These are phyloP conservation scores for Sphaerobolus stellatus DNA, from an alignment of 1,284 basidiomycete genomes.

Conservation along the genomic window DNA sequence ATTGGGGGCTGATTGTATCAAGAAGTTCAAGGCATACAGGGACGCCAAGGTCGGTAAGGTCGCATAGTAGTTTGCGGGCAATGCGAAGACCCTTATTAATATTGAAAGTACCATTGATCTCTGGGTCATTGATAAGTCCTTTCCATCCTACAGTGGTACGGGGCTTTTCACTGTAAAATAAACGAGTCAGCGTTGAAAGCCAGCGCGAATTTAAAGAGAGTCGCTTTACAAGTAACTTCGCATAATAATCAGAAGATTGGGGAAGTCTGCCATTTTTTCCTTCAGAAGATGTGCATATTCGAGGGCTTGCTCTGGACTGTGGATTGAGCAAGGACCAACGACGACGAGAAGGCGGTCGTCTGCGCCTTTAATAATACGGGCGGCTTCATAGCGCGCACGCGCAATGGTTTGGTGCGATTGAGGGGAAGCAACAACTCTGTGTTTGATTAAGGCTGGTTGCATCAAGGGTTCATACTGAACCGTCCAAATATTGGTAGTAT, in stretches of 20 bases:
- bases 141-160: constrained; percentile 90
- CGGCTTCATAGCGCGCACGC: constrained; percentile 72
- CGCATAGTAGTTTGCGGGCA: constrained; percentile 86
- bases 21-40: constrained; percentile 95
- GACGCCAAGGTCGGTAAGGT: constrained; percentile 84
- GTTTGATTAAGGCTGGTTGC: constrained; percentile 84
- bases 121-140: constrained; percentile 86
- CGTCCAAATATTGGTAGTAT: constrained; percentile 4
- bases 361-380: constrained; percentile 76
- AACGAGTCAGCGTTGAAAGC: constrained; percentile 6
- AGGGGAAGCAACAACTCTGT: constrained; percentile 70
- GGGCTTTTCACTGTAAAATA: constrained; percentile 57
- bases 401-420: constrained; percentile 71
- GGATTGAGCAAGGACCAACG: constrained; percentile 96
- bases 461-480: constrained; percentile 90
- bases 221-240: constrained; percentile 93
- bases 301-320: constrained; percentile 84
- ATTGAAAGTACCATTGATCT: constrained; percentile 91
- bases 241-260: constrained; percentile 90
- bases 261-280: constrained; percentile 65
- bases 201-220: constrained; percentile 19
- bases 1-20: constrained; percentile 90
- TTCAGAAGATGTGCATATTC: constrained; percentile 85
- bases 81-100: constrained; percentile 95
- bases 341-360: constrained; percentile 88